Evolutionary conservation across 129 eudicot species (phyloP).

Genomic region (Smallanthus sonchifolius): DNA sequence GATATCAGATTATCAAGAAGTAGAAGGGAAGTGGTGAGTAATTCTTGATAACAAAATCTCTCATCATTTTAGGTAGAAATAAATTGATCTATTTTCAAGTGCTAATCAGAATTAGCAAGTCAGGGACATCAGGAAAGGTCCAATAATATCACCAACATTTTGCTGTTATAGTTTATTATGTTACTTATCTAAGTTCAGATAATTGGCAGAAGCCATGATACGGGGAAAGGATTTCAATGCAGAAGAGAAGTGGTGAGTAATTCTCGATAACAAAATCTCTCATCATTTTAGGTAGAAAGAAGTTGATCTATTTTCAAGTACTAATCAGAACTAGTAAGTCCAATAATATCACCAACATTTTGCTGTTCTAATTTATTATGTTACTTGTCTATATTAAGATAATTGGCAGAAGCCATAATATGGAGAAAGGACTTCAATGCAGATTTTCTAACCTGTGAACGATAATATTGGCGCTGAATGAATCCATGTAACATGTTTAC

Average conservation of each 20-base stretch:
- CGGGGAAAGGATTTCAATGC: constrained; percentile 5
- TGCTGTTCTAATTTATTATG: neutral
- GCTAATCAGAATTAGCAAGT: neutral
- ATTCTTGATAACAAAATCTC: neutral
- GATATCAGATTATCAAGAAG: constrained; percentile 12
- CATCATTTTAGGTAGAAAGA: neutral
- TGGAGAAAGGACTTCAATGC: constrained; percentile 1
- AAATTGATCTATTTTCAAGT: neutral
- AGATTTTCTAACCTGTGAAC: neutral
- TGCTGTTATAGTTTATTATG: neutral
- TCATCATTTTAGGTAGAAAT: neutral
- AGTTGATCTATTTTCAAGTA: neutral
- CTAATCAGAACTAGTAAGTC: neutral
- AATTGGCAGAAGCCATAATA: neutral
- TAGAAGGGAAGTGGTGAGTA: neutral
- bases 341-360: neutral
- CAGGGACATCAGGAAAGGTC: neutral
- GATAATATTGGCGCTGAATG: neutral
- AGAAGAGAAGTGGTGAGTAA: neutral
- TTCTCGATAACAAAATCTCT: neutral
- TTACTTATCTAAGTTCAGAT: neutral
- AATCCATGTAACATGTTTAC: neutral
- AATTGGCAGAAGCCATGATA: neutral
- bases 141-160: neutral
- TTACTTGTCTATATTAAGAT: neutral